These are phyloP conservation scores for Lanmaoa rubissima DNA, from an alignment of 768 basidiomycete species.

Conservation along the genomic window DNA sequence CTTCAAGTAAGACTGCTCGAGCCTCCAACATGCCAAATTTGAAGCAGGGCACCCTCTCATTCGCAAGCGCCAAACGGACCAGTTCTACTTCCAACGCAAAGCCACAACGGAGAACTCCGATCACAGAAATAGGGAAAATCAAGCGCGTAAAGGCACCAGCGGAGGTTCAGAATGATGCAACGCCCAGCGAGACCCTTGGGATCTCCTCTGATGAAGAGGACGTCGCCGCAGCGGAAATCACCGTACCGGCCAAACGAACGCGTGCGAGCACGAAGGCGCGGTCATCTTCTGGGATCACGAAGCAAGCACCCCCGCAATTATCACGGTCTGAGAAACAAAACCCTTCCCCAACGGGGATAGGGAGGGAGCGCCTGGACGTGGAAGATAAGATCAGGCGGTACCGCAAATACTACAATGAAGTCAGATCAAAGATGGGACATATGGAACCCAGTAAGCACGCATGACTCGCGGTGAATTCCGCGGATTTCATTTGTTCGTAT, in stretches of 20 bases:
- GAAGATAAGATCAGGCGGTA: slow-evolving; percentile 52
- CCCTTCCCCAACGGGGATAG: slow-evolving; percentile 6
- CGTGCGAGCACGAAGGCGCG: slow-evolving; percentile 24
- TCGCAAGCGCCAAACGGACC: slow-evolving; percentile 47
- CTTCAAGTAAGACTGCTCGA: neutral
- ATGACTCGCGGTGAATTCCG: neutral
- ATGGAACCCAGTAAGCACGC: slow-evolving; percentile 56
- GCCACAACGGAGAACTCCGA: slow-evolving; percentile 7
- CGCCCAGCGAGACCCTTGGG: slow-evolving; percentile 4
- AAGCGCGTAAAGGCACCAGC: neutral
- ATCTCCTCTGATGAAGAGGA: slow-evolving; percentile 24
- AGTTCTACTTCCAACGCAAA: slow-evolving; percentile 26
- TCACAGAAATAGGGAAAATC: slow-evolving; percentile 7
- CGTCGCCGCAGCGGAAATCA: neutral
- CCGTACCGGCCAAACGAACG: slow-evolving; percentile 24
- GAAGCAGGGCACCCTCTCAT: slow-evolving; percentile 47
- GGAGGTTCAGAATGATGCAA: neutral
- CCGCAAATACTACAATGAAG: slow-evolving; percentile 46
- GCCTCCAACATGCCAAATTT: slow-evolving; percentile 18
- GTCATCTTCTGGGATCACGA: slow-evolving; percentile 3
- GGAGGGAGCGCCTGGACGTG: slow-evolving; percentile 36
- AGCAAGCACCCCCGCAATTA: neutral
- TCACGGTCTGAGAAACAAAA: slow-evolving; percentile 8
- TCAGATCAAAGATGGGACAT: slow-evolving; percentile 53
- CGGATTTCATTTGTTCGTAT: slow-evolving; percentile 1